Evolutionary conservation across 1,284 basidiomycete genomes (phyloP), one percentile per base, ranked within the genome.

Genomic region (Leccinum colubrinum): DNA sequence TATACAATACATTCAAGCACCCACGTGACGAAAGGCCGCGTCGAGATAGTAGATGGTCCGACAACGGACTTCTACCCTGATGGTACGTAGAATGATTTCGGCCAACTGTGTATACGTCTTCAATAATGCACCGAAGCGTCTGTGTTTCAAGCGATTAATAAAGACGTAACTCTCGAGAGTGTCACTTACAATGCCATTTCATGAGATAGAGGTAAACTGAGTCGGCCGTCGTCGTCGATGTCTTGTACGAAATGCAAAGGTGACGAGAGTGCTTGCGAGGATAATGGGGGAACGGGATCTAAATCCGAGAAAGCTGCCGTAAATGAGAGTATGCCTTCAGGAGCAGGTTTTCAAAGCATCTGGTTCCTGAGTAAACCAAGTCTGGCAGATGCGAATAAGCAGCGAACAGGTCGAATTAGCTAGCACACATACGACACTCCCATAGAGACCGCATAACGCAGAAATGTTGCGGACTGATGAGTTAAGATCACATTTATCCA

Each of bases 31-130:
- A 74, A 97, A 83, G 0, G 94, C 87, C 11, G 90, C 85, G 65
- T 90, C 85, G 6, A 99, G 79, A 74, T 94, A 91, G 73, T 92
- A 88, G 48, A 96, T 87, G 1, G 88, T 85, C 52, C 95, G 86
- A 72, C 94, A 93, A 2, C 97, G 86, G 51, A 98, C 79, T 73
- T 99, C 97, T 56, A 95, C 85, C 15, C 95, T 87, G 56, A 99
- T 86, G 3, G 94, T 97, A 73, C 93, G 90, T 48, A 98, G 79
- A 56, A 98, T 88, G 62, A 94, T 83, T 68, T 93, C 88, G 3
- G 93, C 88, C 5, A 99, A 83, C 68, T 95, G 93, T 60, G 90
- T 86, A 68, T 95, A 99, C 2, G 95, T 97, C 74, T 90, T 88
- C 41, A 97, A 81, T 51, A 98, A 81, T 0, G 95, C 90, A 71